Evolutionary conservation across 345 rosid species (phyloP), one percentile per base, ranked within the genome.

Genomic region (Pistacia atlantica): DNA sequence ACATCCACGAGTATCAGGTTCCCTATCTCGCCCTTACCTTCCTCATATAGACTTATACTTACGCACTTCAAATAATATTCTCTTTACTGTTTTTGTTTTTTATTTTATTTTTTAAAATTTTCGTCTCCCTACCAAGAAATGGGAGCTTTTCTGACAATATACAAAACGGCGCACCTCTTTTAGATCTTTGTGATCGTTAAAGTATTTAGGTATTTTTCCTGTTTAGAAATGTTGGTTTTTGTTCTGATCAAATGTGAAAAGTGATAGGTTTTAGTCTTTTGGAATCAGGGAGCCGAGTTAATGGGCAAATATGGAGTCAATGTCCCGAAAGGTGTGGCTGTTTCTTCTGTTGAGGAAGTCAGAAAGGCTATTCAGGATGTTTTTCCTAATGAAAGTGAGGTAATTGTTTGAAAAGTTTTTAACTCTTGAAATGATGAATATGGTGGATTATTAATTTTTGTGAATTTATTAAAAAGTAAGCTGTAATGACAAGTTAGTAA

Each of bases 1-100:
- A 97, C 84, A 85, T 97, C 89, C 98, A 94, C 82, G 98, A 97
- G 79, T 92, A 90, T 81, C 98, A 93, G 99, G 99, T 96, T 25
- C 8, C 11, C 58, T 10, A 42, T 42, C 46, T 42, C 8, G 9
- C 46, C 9, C 33, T 8, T 8, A 42, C 7, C 4, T 71, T 18
- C 16, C 57, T 6, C 10, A 14, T 16, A 7, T 65, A 4, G 58
- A 51, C 46, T 3, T 28, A 14, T 18, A 2, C 3, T 25, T 8
- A 22, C 35, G 28, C 22, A 8, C 20, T 7, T n/a, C 4, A 59
- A 59, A 4, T 14, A 16, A 14, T 13, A 16, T 54, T 56, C 45
- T 54, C 3, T 28, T 64, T 6, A 37, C 10, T 33, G 8, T 3
- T 38, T 54, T 52, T 16, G 25, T 25, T 25, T 25, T 25, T 25